These are phyloP conservation scores for Metschnikowia kofuensis DNA, from an alignment of 805 yeast genomes.

Conservation along the genomic window DNA sequence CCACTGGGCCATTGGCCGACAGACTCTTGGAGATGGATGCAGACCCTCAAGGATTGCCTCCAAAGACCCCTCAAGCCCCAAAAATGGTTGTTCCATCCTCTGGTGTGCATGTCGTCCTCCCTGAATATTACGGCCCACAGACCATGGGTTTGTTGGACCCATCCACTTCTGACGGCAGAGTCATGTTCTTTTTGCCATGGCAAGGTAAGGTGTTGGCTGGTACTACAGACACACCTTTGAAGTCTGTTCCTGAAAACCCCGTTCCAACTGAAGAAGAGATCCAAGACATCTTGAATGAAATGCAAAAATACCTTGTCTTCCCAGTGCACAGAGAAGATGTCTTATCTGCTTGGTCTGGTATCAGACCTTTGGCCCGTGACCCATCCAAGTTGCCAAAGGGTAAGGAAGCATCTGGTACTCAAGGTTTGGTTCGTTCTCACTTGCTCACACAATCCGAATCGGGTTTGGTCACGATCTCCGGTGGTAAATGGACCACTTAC, in stretches of 20 bases:
- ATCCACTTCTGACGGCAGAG: constrained; percentile 91
- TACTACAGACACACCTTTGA: constrained; percentile 88
- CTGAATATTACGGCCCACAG: constrained; percentile 87
- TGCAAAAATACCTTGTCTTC: constrained; percentile 86
- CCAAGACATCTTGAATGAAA: constrained; percentile 78
- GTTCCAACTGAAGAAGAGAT: constrained; percentile 86
- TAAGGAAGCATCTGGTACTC: constrained; percentile 55
- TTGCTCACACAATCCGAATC: constrained; percentile 67
- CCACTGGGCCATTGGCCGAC: constrained; percentile 94
- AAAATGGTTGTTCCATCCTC: constrained; percentile 91
- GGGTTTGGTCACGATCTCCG: constrained; percentile 85
- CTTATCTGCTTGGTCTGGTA: constrained; percentile 94
- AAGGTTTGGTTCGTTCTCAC: constrained; percentile 89
- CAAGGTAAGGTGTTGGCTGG: constrained; percentile 96
- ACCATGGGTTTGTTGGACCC: constrained; percentile 90
- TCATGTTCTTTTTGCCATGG: constrained; percentile 97
- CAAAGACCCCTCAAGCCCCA: constrained; percentile 49
- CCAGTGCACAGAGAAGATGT: constrained; percentile 89
- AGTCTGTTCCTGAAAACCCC: constrained; percentile 69
- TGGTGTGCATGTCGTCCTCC: constrained; percentile 90
- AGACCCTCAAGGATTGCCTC: constrained; percentile 62
- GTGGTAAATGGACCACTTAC: constrained; percentile 98
- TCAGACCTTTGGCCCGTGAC: constrained; percentile 90
- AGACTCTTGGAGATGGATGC: constrained; percentile 82
- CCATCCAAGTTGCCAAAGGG: constrained; percentile 53